Evolutionary conservation across 257 asterid species (phyloP), one percentile per base, ranked within the genome.

Genomic region (Przewalskia tangutica): DNA sequence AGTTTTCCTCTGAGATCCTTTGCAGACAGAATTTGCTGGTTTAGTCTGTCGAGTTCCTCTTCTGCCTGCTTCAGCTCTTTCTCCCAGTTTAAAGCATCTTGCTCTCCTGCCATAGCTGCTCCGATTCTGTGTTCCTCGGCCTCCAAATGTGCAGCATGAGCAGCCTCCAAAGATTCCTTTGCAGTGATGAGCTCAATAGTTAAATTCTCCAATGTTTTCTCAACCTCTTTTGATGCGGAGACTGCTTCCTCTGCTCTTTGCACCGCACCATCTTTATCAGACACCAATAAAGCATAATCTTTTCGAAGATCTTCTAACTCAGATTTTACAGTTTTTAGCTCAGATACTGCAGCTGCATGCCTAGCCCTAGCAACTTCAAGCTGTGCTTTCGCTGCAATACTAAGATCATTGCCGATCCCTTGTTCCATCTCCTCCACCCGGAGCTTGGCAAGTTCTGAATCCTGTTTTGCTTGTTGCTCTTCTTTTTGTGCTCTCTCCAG

Each of bases 301-400:
- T 84, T 84, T 10, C 81, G 86, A 56, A 94, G 95, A 51, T 89
- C 90, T 80, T 89, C 95, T 80, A 94, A 51, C 82, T 97, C 96
- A 0, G 84, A 89, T 54, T 81, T 84, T 10, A 92, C 94, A 23
- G 85, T 81, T 87, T 89, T 83, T 18, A 94, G 93, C 79, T 97
- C 98, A 3, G 94, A 38, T 68, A 91, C 87, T 8, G 98, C 98
- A 20, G 98, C 92, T 8, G 87, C 81, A 59, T 94, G 95, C 83
- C 98, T 84, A 3, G 98, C 97, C 82, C 83, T 90, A 18, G 98
- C 97, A 4, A 97, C 98, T 91, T 97, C 98, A 36, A 97, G 94
- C 91, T 97, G 98, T 10, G 95, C 98, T 91, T 88, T 97, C 85
- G 98, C 97, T 1, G 99, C 98, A 81, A 91, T 83, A 82, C 98